Evolutionary conservation across 1,284 basidiomycete genomes (phyloP).

Genomic region (Afroboletus lepidellus): DNA sequence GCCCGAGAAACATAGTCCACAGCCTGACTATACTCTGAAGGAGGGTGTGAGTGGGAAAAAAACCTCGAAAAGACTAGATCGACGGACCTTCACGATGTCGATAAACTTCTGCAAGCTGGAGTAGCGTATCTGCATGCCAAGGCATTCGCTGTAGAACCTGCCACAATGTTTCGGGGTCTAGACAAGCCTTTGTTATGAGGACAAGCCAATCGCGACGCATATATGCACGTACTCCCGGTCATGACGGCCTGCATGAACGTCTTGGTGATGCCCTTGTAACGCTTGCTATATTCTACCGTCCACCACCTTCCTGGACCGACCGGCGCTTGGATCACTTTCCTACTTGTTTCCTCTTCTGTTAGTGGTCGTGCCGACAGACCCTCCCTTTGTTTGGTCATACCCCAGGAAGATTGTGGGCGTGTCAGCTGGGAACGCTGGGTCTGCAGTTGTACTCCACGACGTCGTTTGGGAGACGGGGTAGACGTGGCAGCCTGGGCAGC

Average conservation of each 20-base stretch:
- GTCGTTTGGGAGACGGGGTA: slow-evolving; percentile 32
- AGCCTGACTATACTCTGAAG: slow-evolving; percentile 74
- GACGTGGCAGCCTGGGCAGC: slow-evolving; percentile 44
- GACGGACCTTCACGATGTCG: slow-evolving; percentile 76
- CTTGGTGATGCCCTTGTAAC: slow-evolving; percentile 77
- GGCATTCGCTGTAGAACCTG: slow-evolving; percentile 56
- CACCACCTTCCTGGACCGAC: slow-evolving; percentile 71
- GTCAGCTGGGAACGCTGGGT: slow-evolving; percentile 60
- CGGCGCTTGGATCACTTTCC: slow-evolving; percentile 43
- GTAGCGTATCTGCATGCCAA: slow-evolving; percentile 89
- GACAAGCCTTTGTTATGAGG: background rate
- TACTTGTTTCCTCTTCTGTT: slow-evolving; percentile 51
- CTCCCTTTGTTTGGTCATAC: slow-evolving; percentile 60
- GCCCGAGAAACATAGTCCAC: slow-evolving; percentile 86
- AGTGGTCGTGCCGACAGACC: slow-evolving; percentile 67
- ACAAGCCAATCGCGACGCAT: background rate
- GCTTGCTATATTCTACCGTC: slow-evolving; percentile 82
- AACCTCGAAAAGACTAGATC: background rate
- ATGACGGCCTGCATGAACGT: slow-evolving; percentile 79
- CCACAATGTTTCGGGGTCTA: slow-evolving; percentile 71
- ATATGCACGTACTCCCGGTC: slow-evolving; percentile 63
- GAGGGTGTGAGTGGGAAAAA: background rate
- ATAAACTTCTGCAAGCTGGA: slow-evolving; percentile 84
- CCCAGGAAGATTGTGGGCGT: slow-evolving; percentile 61
- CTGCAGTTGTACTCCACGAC: slow-evolving; percentile 28